A percentile compares a stretch with the other conserved stretches of the same genome.
These are phyloP conservation scores for Yamadazyma jaroonii DNA, from an alignment of 1,139 yeast species.

Conservation along the genomic window DNA sequence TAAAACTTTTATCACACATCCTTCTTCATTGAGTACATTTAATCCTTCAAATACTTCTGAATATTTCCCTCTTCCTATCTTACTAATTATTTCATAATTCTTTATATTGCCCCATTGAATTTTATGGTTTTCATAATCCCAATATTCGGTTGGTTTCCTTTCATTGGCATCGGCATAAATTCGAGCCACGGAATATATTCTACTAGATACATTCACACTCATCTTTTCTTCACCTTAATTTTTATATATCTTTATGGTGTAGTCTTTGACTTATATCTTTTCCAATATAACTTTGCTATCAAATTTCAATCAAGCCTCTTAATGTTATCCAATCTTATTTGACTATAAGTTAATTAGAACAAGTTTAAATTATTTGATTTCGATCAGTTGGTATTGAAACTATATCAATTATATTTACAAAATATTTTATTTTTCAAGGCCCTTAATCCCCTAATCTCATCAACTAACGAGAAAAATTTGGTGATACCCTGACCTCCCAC, in stretches of 20 bases:
- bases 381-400: too few relatives aligned
- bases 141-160: conserved; percentile 76
- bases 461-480: conserved; percentile 1
- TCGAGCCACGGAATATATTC: conserved; percentile 69
- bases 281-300: neutral
- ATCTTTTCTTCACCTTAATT: conserved; percentile 11
- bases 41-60: conserved; percentile 89
- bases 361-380: too few relatives aligned
- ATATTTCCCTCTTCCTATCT: conserved; percentile 96
- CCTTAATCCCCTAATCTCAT: conserved; percentile 1
- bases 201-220: conserved; percentile 24
- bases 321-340: too few relatives aligned
- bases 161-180: conserved; percentile 87
- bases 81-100: conserved; percentile 85
- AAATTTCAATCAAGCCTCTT: neutral
- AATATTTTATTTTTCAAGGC: neutral
- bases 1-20: conserved; percentile 69
- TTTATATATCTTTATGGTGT: too few relatives aligned
- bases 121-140: conserved; percentile 84
- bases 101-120: conserved; percentile 72
- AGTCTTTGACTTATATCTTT: too few relatives aligned
- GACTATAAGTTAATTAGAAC: too few relatives aligned
- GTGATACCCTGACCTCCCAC: conserved; percentile 3
- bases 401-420: too few relatives aligned
- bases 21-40: conserved; percentile 44